Evolutionary conservation across 148 eudicot genomes (phyloP).

Genomic region (Simmondsia chinensis): DNA sequence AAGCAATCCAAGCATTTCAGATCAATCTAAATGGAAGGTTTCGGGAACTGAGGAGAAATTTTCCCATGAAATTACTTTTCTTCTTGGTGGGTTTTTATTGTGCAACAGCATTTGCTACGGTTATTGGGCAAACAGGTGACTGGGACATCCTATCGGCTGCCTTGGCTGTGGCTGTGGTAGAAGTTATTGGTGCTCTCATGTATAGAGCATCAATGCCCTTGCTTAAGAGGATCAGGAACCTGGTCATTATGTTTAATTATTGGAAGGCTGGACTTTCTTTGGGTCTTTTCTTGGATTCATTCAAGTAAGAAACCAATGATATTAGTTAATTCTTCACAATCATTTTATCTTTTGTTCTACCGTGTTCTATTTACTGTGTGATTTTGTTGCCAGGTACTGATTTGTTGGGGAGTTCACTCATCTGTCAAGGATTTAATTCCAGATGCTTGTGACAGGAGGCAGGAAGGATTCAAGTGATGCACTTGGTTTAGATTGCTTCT

Average conservation of each 20-base stretch:
- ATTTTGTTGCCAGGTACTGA: too few relatives aligned
- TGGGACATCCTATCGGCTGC: conserved; percentile 95
- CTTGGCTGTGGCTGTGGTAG: conserved; percentile 73
- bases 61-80: conserved; percentile 52
- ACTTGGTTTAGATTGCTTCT: too few relatives aligned
- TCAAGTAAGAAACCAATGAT: conserved; percentile 46
- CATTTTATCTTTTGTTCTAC: too few relatives aligned
- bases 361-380: too few relatives aligned
- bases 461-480: too few relatives aligned
- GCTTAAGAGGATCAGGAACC: conserved; percentile 23
- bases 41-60: conserved; percentile 39
- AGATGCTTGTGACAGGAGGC: too few relatives aligned
- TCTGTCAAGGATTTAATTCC: too few relatives aligned
- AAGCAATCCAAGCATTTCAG: conserved; percentile 34
- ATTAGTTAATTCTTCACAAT: too few relatives aligned
- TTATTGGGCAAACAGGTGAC: conserved; percentile 92
- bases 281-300: conserved; percentile 91
- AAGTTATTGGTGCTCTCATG: conserved; percentile 91
- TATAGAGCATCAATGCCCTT: conserved; percentile 49
- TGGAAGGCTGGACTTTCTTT: conserved; percentile 83
- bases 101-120: conserved; percentile 85
- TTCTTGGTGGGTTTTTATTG: conserved; percentile 86
- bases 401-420: too few relatives aligned
- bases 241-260: conserved; percentile 62
- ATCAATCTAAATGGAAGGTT: conserved; percentile 37